Conservation (phyloP, 1,139 yeast species). For the Blastobotrys malaysiensis region DNA sequence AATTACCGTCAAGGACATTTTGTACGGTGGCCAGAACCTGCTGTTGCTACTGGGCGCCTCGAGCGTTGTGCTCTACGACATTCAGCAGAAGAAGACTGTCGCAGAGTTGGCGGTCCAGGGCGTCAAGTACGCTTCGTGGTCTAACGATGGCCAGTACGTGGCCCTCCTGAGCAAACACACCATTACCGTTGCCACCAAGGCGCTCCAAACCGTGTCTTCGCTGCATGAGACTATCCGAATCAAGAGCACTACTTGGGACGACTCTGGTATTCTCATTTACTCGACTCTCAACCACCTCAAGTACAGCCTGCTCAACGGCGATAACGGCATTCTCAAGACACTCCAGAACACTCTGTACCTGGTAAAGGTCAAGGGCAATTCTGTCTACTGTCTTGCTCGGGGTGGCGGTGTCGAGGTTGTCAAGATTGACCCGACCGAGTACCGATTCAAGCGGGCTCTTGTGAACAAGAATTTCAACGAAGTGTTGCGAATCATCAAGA, state of each 20-base stretch:
- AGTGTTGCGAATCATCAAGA: slow-evolving; percentile 82
- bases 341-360: slow-evolving; percentile 87
- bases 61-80: slow-evolving; percentile 78
- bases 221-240: slow-evolving; percentile 96
- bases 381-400: slow-evolving; percentile 77
- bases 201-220: slow-evolving; percentile 71
- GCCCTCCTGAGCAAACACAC: slow-evolving; percentile 92
- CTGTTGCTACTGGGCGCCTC: slow-evolving; percentile 68
- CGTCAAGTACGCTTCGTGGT: slow-evolving; percentile 88
- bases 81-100: slow-evolving; percentile 81
- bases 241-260: slow-evolving; percentile 98
- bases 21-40: slow-evolving; percentile 79
- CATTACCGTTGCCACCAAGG: slow-evolving; percentile 78
- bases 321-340: slow-evolving; percentile 89
- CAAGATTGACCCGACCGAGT: slow-evolving; percentile 91
- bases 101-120: slow-evolving; percentile 60
- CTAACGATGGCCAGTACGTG: slow-evolving; percentile 77
- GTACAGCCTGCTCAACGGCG: slow-evolving; percentile 90
- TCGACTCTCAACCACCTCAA: slow-evolving; percentile 95
- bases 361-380: slow-evolving; percentile 61
- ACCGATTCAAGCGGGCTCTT: slow-evolving; percentile 89
- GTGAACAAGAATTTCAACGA: slow-evolving; percentile 87
- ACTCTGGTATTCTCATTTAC: slow-evolving; percentile 81
- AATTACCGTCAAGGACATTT: slow-evolving; percentile 63
- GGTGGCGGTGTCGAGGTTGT: slow-evolving; percentile 77